Conservation (phyloP, 805 yeast species). For the Dipodascus geniculatus region DNA sequence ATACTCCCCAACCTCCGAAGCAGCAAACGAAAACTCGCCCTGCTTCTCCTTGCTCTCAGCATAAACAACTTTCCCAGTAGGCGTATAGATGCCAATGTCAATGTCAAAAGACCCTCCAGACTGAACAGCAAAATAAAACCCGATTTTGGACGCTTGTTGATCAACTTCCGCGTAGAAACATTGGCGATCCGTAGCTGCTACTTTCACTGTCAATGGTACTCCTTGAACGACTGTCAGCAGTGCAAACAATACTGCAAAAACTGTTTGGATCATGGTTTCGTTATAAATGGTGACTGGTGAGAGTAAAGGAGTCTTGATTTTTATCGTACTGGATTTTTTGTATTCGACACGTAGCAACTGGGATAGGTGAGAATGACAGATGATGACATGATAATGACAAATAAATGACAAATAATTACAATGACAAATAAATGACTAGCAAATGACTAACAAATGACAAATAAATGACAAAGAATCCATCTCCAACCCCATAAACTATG, state of each 20-base stretch:
- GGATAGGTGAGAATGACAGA: too few species aligned
- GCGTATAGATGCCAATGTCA: conserved; percentile 49
- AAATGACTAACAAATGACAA: too few species aligned
- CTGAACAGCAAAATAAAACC: conserved; percentile 76
- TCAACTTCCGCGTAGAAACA: conserved; percentile 66
- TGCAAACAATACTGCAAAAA: background rate
- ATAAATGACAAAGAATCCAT: too few species aligned
- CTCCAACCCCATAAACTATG: too few species aligned
- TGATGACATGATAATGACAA: too few species aligned
- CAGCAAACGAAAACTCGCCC: conserved; percentile 67
- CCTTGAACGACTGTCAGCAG: background rate
- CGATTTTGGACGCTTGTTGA: conserved; percentile 45
- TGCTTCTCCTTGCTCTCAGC: conserved; percentile 54
- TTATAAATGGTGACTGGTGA: background rate
- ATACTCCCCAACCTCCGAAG: conserved; percentile 63
- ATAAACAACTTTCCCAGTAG: conserved; percentile 42
- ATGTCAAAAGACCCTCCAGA: conserved; percentile 72
- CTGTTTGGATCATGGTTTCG: background rate
- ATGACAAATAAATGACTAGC: too few species aligned
- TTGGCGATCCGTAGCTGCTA: conserved; percentile 62
- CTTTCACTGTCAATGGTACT: conserved; percentile 52
- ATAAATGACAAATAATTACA: too few species aligned
- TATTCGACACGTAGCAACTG: background rate
- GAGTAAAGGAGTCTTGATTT: background rate
- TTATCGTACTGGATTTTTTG: background rate